Base-by-base conservation (phyloP, 2,329 filamentous ascomycete genomes). In the Neopestalotiopsis rosae region DNA sequence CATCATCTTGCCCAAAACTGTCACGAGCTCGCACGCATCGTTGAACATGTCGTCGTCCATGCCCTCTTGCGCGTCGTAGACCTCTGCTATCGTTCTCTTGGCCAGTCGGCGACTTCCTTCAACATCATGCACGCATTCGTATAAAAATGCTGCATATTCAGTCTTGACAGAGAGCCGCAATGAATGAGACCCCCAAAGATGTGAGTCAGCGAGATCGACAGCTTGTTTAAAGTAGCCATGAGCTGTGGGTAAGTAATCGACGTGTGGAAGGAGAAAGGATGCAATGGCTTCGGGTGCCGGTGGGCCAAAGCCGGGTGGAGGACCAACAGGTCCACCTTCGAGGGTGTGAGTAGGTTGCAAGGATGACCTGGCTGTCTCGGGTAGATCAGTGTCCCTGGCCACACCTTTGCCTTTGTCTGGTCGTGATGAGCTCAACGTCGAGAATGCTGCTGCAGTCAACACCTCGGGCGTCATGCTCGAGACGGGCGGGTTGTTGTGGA, bases 21-120 rank as follows among this genome's bases (percentile, higher is more conserved):
- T 92, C 9, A 98, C 95, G 13, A 98, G 86, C 75, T 95, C 92
- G 69, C 94, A 94, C 0, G 95, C 94, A 79, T 98, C 96, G 72
- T 92, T 90, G 78, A 98, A 99, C 85, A 96, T 97, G 73, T 97
- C 94, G 76, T 98, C 95, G 69, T 97, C 94, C 90, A 98, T 95
- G 24, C 93, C 94, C 79, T 98, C 95, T 66, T 92, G 90, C 1
- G 94, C 94, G 68, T 94, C 92, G 77, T 98, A 98, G 1, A 98
- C 95, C 74, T 97, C 94, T 57, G 92, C 88, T 70, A 98, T 96
- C 3, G 95, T 94, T 49, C 91, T 87, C 75, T 93, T 92, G 12
- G 96, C 95, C 14, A 98, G 81, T 67, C 88, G 88, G 40, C 95
- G 88, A 65, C 94, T 94, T 45, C 86, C 89, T 28, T 95, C 91